phyloP scores from a whole-genome alignment of 345 rosid species.

The Salix udensis region DNA sequence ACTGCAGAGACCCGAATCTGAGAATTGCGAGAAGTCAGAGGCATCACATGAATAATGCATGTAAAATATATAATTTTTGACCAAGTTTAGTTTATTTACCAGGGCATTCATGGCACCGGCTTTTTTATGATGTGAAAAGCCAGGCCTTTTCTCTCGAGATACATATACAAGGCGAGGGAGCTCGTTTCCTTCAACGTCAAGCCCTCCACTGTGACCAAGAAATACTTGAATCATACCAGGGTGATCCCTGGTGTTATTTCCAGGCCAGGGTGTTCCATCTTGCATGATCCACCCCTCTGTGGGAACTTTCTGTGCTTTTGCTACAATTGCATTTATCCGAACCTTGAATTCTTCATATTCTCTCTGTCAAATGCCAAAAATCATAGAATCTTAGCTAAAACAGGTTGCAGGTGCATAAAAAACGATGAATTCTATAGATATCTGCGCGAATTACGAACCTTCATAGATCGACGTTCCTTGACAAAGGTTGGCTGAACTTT shows the following conservation, averaged over 20 bases:
- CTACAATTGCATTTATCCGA: conserved; percentile 79
- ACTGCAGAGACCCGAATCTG: conserved; percentile 33
- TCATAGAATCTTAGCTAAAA: background rate
- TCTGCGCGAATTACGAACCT: conserved; percentile 40
- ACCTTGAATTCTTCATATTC: conserved; percentile 97
- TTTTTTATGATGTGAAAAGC: conserved; percentile 64
- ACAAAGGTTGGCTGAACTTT: conserved; percentile 95
- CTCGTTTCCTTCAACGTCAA: conserved; percentile 34
- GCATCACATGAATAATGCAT: background rate
- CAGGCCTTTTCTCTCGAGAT: conserved; percentile 35
- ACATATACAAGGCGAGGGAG: conserved; percentile 36
- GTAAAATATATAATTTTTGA: background rate
- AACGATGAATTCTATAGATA: background rate
- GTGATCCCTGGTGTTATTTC: conserved; percentile 94
- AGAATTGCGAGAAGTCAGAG: conserved; percentile 9
- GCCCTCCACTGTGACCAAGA: conserved; percentile 35
- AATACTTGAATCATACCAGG: conserved; percentile 84
- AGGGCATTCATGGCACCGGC: conserved; percentile 98
- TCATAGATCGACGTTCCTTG: conserved; percentile 94
- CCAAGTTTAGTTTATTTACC: conserved; percentile 38
- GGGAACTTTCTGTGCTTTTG: conserved; percentile 78
- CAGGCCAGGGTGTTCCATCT: conserved; percentile 99
- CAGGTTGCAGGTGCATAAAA: background rate
- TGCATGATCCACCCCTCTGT: conserved; percentile 94
- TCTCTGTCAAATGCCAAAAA: conserved; percentile 48